Evolutionary conservation across 2,329 filamentous ascomycete species (phyloP).

Genomic region (Chaetoscypha palmicola): DNA sequence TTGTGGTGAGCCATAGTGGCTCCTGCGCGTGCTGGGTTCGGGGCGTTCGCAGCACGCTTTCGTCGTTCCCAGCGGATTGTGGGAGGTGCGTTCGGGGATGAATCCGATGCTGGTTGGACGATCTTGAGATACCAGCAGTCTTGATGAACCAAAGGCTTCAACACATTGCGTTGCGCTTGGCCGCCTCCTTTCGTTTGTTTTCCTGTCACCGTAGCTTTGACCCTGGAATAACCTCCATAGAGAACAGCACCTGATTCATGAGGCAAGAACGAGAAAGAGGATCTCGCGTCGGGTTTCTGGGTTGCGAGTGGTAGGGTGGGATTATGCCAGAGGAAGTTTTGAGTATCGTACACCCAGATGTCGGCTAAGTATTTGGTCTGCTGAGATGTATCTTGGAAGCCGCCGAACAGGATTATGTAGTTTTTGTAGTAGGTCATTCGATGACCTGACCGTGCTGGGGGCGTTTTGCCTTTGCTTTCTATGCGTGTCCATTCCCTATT

Average conservation of each 20-base stretch:
- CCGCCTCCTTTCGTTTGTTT: slow-evolving; percentile 56
- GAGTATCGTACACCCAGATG: slow-evolving; percentile 91
- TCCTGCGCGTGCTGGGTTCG: slow-evolving; percentile 75
- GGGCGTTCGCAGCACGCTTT: slow-evolving; percentile 86
- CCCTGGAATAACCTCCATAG: slow-evolving; percentile 87
- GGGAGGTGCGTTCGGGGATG: slow-evolving; percentile 57
- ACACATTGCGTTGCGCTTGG: slow-evolving; percentile 59
- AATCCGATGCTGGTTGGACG: slow-evolving; percentile 61
- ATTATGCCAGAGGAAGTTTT: slow-evolving; percentile 77
- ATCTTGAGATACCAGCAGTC: slow-evolving; percentile 92
- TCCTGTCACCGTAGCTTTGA: slow-evolving; percentile 62
- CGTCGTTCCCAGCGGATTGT: slow-evolving; percentile 83
- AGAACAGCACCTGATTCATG: slow-evolving; percentile 85
- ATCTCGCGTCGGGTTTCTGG: slow-evolving; percentile 82
- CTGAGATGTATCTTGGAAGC: slow-evolving; percentile 94
- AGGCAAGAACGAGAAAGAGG: slow-evolving; percentile 85
- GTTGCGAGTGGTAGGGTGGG: slow-evolving; percentile 69
- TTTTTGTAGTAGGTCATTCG: slow-evolving; percentile 97
- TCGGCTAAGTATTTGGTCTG: slow-evolving; percentile 91
- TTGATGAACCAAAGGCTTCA: slow-evolving; percentile 86
- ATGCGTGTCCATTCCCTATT: slow-evolving; percentile 86
- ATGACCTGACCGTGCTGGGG: slow-evolving; percentile 82
- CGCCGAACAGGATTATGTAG: slow-evolving; percentile 91
- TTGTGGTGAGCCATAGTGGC: slow-evolving; percentile 93
- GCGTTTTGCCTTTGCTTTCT: slow-evolving; percentile 69